Conservation (phyloP, 805 yeast species). For the Blastobotrys muscicola region DNA sequence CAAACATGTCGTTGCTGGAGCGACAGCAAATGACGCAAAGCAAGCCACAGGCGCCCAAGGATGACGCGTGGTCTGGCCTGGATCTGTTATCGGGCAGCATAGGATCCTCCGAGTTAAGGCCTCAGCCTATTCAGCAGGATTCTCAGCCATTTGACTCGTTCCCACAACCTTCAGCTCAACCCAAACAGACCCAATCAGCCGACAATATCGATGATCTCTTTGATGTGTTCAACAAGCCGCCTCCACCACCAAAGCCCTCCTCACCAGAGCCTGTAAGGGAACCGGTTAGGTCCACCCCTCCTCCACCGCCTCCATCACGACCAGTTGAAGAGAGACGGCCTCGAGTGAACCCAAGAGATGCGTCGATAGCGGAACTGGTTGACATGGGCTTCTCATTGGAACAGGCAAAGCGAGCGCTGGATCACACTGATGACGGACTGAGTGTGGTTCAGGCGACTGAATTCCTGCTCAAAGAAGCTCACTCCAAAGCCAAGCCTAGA, state of each 20-base stretch:
- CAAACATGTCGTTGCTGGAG: slow-evolving; percentile 25
- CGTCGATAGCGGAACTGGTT: slow-evolving; percentile 53
- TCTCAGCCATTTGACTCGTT: neutral
- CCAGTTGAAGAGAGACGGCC: neutral
- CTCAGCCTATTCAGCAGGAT: neutral
- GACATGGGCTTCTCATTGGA: slow-evolving; percentile 73
- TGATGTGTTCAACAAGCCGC: slow-evolving; percentile 18
- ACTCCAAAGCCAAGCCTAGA: slow-evolving; percentile 29
- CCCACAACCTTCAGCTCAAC: slow-evolving; percentile 1
- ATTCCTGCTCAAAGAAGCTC: slow-evolving; percentile 53
- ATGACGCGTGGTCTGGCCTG: slow-evolving; percentile 20
- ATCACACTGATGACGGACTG: slow-evolving; percentile 39
- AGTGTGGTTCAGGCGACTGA: slow-evolving; percentile 60
- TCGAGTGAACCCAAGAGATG: slow-evolving; percentile 15
- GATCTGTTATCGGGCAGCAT: slow-evolving; percentile 20
- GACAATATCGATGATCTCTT: slow-evolving; percentile 16
- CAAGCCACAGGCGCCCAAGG: slow-evolving; percentile 1
- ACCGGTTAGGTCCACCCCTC: neutral
- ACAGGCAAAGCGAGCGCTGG: slow-evolving; percentile 51
- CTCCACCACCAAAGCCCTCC: slow-evolving; percentile 5
- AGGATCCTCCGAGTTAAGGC: slow-evolving; percentile 1
- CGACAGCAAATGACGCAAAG: slow-evolving; percentile 15
- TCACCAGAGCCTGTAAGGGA: neutral
- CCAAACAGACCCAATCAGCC: slow-evolving; percentile 1
- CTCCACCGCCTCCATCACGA: neutral